phyloP scores from a whole-genome alignment of 1,139 yeast genomes.

The Geotrichum australiense region DNA sequence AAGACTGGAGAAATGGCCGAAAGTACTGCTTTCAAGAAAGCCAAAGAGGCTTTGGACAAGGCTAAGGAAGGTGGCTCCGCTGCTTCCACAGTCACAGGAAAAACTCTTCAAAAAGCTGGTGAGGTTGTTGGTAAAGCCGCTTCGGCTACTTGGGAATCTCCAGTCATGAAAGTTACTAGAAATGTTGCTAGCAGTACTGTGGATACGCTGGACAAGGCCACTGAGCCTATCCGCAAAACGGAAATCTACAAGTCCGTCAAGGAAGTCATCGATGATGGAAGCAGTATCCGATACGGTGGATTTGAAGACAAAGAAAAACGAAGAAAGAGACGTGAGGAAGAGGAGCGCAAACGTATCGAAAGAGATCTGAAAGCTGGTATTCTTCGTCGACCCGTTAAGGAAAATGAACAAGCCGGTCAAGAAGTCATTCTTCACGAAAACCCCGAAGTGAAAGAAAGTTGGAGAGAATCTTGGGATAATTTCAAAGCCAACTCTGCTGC shows the following conservation, averaged over 20 bases:
- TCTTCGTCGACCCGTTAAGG: constrained; percentile 55
- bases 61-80: constrained; percentile 46
- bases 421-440: constrained; percentile 78
- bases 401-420: constrained; percentile 81
- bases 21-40: constrained; percentile 86
- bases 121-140: constrained; percentile 89
- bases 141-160: constrained; percentile 92
- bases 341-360: constrained; percentile 37
- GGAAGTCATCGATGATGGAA: constrained; percentile 87
- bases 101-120: constrained; percentile 84
- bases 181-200: constrained; percentile 75
- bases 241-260: constrained; percentile 82
- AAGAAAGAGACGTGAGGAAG: constrained; percentile 51
- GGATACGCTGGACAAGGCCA: constrained; percentile 66
- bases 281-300: constrained; percentile 86
- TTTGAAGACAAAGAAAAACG: constrained; percentile 83
- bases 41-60: constrained; percentile 83
- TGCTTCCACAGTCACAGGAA: constrained; percentile 63
- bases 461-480: constrained; percentile 57
- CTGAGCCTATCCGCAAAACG: constrained; percentile 92
- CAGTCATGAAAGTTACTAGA: constrained; percentile 83
- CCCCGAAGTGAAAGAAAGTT: constrained; percentile 62
- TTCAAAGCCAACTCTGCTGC: constrained; percentile 45
- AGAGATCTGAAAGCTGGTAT: constrained; percentile 56
- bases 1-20: constrained; percentile 95